phyloP scores from a whole-genome alignment of 139 green algal genomes.

The Micractinium conductrix region DNA sequence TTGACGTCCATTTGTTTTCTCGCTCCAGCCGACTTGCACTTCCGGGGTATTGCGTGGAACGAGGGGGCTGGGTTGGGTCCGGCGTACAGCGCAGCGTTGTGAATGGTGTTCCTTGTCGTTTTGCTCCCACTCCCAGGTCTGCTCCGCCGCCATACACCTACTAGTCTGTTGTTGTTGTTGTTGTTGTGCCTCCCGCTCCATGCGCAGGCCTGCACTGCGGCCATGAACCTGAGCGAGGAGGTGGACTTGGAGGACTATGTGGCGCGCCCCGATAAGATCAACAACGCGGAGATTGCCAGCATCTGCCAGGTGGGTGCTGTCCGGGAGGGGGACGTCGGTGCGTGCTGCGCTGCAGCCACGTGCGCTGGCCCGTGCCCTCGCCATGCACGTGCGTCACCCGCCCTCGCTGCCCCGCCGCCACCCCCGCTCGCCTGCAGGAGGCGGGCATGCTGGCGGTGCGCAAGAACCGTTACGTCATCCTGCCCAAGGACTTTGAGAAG shows the following conservation, averaged over 20 bases:
- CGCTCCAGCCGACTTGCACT: too few species aligned
- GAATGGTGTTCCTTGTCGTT: too few species aligned
- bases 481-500: slow-evolving; percentile 99
- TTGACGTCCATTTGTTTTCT: too few species aligned
- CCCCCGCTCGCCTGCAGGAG: slow-evolving; percentile 69
- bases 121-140: too few species aligned
- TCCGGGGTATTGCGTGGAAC: too few species aligned
- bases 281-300: slow-evolving; percentile 91
- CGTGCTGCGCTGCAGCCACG: too few species aligned
- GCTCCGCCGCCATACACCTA: not conserved
- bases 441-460: slow-evolving; percentile 94
- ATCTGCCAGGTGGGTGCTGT: slow-evolving; percentile 87
- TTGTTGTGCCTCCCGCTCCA: too few species aligned
- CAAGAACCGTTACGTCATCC: slow-evolving; percentile 98
- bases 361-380: too few species aligned
- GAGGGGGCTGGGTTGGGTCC: too few species aligned
- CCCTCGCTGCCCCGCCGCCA: not conserved
- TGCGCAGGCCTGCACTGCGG: slow-evolving; percentile 91
- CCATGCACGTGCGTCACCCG: not conserved
- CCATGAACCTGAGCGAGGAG: slow-evolving; percentile 99
- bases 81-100: too few species aligned
- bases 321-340: not conserved
- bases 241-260: slow-evolving; percentile 99
- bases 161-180: not conserved
- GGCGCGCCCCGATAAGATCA: slow-evolving; percentile 97